Base-by-base conservation (phyloP, 306 rosid genomes). In the Fragaria ananassa region DNA sequence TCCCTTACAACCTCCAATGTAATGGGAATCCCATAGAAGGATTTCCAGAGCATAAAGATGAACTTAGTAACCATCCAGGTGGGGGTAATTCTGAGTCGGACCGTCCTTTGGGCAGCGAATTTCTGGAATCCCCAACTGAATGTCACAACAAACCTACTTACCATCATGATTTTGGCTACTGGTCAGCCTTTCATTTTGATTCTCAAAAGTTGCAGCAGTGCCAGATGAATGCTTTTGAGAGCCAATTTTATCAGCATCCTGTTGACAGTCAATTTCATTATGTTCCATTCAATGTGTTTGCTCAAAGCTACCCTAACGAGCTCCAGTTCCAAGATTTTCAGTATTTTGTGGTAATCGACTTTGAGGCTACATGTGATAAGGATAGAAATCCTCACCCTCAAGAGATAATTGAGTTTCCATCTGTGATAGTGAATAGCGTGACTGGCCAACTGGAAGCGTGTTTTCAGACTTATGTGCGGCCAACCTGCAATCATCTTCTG, bases 351-450 rank as follows among this genome's bases (percentile, higher is more conserved):
- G 98, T 93, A 77, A 89, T 93, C 81, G 98, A 91, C 86, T 93
- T 93, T 88, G 98, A 93, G 88, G 98, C 98, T 51, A 93, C 98
- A 61, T 91, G 98, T 35, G 95, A 91, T 78, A 91, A 91, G 87
- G 97, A 89, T 71, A 93, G 81, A 78, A 88, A 81, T 83, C 97
- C 98, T 68, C 92, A 89, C 71, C 98, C 98, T 34, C 97, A 91
- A 83, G 98, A 93, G 87, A 93, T 93, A 73, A 93, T 93, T 61
- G 98, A 93, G 87, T 93, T 93, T 81, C 98, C 98, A 79, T 93
- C 98, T 81, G 98, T 93, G 73, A 87, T 93, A 79, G 98, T 93
- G 82, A 93, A 88, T 70, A 89, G 98, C 64, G 80, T 88, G 74
- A 91, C 97, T 68, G 97, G 98, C 75, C 98, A 91, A 83, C 85